Evolutionary conservation across 2,329 filamentous ascomycete species (phyloP).

Genomic region (Onygenales sp.): DNA sequence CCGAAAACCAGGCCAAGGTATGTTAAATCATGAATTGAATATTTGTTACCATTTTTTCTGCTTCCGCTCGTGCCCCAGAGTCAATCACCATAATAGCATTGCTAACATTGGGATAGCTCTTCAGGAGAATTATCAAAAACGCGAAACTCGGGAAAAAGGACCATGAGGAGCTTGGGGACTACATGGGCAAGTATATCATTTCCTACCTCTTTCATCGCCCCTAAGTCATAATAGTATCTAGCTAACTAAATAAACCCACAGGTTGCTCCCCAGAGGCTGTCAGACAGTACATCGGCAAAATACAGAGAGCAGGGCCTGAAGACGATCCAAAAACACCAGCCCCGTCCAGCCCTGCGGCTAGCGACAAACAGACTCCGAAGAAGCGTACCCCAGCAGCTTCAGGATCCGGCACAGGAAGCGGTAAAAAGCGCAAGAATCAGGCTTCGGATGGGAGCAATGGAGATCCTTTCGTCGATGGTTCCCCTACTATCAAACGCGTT

Average conservation of each 20-base stretch:
- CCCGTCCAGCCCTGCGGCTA: too few species aligned
- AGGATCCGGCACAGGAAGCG: conserved; percentile 14
- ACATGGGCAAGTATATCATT: conserved; percentile 11
- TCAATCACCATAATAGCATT: too few species aligned
- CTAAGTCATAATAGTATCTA: too few species aligned
- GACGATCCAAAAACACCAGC: too few species aligned
- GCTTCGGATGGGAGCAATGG: background rate
- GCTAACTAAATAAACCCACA: background rate
- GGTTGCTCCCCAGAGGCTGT: background rate
- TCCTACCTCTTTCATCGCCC: background rate
- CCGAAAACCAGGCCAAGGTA: conserved; percentile 18
- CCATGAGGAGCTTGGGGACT: conserved; percentile 10
- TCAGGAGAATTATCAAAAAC: conserved; percentile 10
- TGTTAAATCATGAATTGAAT: background rate
- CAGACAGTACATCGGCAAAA: background rate
- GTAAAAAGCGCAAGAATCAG: conserved; percentile 13
- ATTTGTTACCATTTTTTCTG: too few species aligned
- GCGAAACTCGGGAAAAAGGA: conserved; percentile 10
- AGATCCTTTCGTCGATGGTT: background rate
- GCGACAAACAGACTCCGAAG: background rate
- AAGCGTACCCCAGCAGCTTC: conserved; percentile 6
- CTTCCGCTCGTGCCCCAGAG: too few species aligned
- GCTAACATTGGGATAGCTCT: too few species aligned
- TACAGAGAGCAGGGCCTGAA: too few species aligned
- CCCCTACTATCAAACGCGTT: too few species aligned